Percentiles rank a stretch among this genome's conserved stretches.
Evolutionary conservation across 768 basidiomycete species (phyloP).

Genomic region (Boletus fagicola): DNA sequence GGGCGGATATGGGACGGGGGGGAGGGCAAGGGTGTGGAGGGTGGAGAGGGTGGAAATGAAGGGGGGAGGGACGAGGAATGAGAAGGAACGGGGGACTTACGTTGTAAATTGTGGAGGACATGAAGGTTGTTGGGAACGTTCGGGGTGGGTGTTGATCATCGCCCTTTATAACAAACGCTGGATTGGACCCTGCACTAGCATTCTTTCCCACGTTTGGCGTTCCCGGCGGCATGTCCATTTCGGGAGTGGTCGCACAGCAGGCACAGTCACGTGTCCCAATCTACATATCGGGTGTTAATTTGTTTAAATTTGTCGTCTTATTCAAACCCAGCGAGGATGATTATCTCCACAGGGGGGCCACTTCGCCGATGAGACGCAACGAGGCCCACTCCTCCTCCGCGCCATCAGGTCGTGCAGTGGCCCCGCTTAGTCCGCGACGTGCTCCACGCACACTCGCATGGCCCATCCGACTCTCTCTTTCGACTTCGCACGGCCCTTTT

Average conservation of each 20-base stretch:
- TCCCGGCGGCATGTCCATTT: constrained; percentile 36
- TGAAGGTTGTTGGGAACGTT: constrained; percentile 37
- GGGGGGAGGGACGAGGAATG: not conserved
- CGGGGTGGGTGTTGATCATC: constrained; percentile 39
- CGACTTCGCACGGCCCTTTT: constrained; percentile 1
- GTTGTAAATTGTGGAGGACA: constrained; percentile 41
- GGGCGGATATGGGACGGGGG: not conserved
- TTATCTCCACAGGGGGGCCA: constrained; percentile 15
- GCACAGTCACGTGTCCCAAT: constrained; percentile 30
- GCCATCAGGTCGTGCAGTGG: not conserved
- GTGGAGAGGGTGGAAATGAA: not conserved
- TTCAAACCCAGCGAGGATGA: constrained; percentile 26
- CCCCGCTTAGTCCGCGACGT: not conserved
- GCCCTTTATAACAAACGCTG: constrained; percentile 39
- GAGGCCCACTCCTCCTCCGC: constrained; percentile 7
- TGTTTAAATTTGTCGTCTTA: constrained; percentile 9
- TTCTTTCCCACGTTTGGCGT: constrained; percentile 36
- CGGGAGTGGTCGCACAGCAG: constrained; percentile 22
- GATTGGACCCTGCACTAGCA: constrained; percentile 34
- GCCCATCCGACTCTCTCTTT: not conserved
- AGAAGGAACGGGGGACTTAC: constrained; percentile 24
- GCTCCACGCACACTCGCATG: not conserved
- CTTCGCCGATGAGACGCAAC: not conserved
- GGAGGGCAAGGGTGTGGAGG: not conserved
- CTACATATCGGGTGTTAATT: constrained; percentile 19